phyloP scores from a whole-genome alignment of 169 alveolate genomes.

The Eimeria sp. region DNA sequence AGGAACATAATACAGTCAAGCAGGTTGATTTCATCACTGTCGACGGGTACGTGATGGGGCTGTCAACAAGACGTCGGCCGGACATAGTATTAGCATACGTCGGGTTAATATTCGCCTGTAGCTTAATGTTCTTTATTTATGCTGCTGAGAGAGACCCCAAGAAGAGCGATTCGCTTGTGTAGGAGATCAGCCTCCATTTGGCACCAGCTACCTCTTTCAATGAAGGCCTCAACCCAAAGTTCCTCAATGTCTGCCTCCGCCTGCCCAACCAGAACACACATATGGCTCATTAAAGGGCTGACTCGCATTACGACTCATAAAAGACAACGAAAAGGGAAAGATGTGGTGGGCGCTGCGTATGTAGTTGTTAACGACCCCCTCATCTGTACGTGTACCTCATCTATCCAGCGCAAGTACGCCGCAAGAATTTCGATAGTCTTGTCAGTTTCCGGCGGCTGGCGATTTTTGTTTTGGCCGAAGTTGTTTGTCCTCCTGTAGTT shows the following conservation, averaged over 20 bases:
- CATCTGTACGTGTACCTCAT: slow-evolving; percentile 20
- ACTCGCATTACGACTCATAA: too few species aligned
- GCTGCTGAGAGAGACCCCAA: neutral
- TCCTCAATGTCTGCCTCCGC: neutral
- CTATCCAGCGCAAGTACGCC: neutral
- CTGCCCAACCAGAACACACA: neutral
- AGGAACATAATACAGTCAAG: too few species aligned
- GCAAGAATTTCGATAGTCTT: neutral
- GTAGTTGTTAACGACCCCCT: neutral
- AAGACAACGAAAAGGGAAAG: neutral
- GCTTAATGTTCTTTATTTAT: neutral
- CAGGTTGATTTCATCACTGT: too few species aligned
- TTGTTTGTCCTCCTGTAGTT: neutral
- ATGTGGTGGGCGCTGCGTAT: neutral
- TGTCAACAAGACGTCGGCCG: too few species aligned
- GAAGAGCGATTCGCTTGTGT: neutral
- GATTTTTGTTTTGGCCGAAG: too few species aligned
- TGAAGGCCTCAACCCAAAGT: neutral
- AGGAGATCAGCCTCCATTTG: slow-evolving; percentile 20
- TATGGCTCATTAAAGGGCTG: too few species aligned
- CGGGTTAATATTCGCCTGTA: neutral
- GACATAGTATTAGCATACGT: neutral
- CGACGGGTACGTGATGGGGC: too few species aligned
- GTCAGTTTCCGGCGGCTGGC: neutral
- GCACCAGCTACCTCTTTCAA: neutral